A percentile compares a stretch with the other conserved stretches of the same genome.
Evolutionary conservation across 495 filamentous ascomycete species (phyloP).

Genomic region (Penicillium turbatum): DNA sequence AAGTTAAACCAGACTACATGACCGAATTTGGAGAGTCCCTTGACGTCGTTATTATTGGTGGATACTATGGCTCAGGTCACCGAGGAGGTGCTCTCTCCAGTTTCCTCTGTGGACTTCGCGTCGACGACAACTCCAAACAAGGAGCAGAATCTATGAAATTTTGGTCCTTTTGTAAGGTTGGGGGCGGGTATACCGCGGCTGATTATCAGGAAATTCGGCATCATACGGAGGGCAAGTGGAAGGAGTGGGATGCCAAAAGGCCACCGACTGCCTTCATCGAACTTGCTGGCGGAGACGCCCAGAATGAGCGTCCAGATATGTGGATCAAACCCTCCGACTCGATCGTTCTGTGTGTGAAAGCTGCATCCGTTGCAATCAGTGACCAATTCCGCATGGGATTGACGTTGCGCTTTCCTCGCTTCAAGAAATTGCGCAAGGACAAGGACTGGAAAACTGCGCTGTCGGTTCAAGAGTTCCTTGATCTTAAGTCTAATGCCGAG

Average conservation of each 20-base stretch:
- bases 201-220: constrained; percentile 82
- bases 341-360: constrained; percentile 83
- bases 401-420: constrained; percentile 89
- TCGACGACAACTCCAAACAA: constrained; percentile 58
- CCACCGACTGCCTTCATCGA: constrained; percentile 80
- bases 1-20: constrained; percentile 99
- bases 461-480: constrained; percentile 69
- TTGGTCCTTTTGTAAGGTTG: constrained; percentile 93
- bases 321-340: constrained; percentile 93
- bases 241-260: constrained; percentile 71
- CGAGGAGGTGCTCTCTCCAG: constrained; percentile 79
- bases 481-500: constrained; percentile 67
- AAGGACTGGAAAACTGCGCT: constrained; percentile 80
- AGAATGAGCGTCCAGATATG: constrained; percentile 78
- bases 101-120: constrained; percentile 81
- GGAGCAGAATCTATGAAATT: constrained; percentile 65
- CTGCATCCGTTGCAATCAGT: constrained; percentile 68
- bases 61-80: constrained; percentile 85
- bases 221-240: constrained; percentile 87
- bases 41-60: constrained; percentile 84
- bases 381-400: constrained; percentile 72
- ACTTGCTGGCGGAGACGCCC: constrained; percentile 68
- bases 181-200: constrained; percentile 80
- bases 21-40: constrained; percentile 90
- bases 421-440: constrained; percentile 76